Evolutionary conservation across 306 rosid species (phyloP).

Genomic region (Fagus crenata): DNA sequence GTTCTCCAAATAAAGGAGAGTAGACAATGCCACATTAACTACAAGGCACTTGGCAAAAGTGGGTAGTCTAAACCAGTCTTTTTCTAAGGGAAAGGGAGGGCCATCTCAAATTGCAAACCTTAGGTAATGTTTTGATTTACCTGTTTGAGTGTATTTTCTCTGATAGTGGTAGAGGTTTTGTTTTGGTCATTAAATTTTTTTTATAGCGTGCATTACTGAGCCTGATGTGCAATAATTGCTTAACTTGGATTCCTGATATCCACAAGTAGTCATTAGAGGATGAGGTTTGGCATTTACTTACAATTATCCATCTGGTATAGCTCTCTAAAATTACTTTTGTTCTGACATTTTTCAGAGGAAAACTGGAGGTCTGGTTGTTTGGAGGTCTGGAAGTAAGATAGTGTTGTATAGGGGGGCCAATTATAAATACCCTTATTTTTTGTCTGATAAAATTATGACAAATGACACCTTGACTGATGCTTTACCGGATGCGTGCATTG

Average conservation of each 20-base stretch:
- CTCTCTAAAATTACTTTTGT: constrained; percentile 27
- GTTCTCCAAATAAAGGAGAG: too few relatives aligned
- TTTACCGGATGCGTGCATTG: constrained; percentile 31
- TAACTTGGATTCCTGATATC: background rate
- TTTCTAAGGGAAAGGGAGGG: too few relatives aligned
- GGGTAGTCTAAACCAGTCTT: too few relatives aligned
- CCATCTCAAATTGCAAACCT: background rate
- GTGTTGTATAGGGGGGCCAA: constrained; percentile 75
- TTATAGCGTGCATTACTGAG: background rate
- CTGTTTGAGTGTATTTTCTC: background rate
- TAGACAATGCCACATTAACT: too few relatives aligned
- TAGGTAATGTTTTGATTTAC: background rate
- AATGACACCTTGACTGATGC: constrained; percentile 33
- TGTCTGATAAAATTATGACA: constrained; percentile 35
- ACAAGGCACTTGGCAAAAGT: too few relatives aligned
- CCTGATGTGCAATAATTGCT: background rate
- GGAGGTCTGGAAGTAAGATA: constrained; percentile 94
- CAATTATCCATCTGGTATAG: background rate
- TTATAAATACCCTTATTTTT: constrained; percentile 81
- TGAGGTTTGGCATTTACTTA: background rate
- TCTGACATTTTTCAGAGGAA: constrained; percentile 62
- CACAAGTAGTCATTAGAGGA: background rate
- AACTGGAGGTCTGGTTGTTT: constrained; percentile 91
- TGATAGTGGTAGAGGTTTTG: background rate
- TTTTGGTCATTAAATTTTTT: background rate